phyloP scores from a whole-genome alignment of 306 rosid species.

The Urtica urens region DNA sequence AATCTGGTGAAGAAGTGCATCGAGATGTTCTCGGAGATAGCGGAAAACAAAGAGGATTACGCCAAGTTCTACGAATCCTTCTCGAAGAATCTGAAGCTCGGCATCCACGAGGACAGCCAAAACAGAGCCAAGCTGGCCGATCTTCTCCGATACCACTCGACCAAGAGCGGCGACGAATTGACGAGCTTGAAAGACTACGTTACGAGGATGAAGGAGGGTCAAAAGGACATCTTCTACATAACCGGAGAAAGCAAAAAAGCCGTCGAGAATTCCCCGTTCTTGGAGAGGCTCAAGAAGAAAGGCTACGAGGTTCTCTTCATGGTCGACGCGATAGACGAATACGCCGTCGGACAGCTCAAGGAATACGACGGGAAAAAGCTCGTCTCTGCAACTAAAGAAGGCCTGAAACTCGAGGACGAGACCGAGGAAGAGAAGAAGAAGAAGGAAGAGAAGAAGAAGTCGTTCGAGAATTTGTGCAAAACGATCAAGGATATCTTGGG shows the following conservation, averaged over 20 bases:
- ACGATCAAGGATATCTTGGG: constrained; percentile 19
- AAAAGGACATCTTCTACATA: constrained; percentile 19
- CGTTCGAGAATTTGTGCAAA: constrained; percentile 23
- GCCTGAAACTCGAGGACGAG: constrained; percentile 20
- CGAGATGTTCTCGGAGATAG: constrained; percentile 22
- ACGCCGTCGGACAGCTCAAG: constrained; percentile 19
- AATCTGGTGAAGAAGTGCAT: constrained; percentile 26
- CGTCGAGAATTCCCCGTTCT: constrained; percentile 19
- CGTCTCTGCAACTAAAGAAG: constrained; percentile 21
- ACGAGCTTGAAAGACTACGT: constrained; percentile 27
- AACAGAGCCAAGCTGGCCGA: constrained; percentile 21
- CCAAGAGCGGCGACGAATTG: constrained; percentile 21
- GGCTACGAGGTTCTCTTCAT: constrained; percentile 21
- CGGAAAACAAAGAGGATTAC: constrained; percentile 15
- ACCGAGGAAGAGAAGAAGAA: constrained; percentile 18
- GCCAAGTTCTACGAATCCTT: constrained; percentile 20
- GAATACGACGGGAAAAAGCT: constrained; percentile 31
- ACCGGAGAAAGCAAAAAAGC: constrained; percentile 24
- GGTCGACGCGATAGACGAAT: constrained; percentile 27
- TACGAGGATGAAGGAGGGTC: constrained; percentile 25
- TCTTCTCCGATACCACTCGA: constrained; percentile 23
- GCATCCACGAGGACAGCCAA: constrained; percentile 23
- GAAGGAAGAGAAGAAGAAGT: constrained; percentile 20
- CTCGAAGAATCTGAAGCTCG: constrained; percentile 22
- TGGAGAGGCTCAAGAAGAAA: constrained; percentile 24